Evolutionary conservation across 768 basidiomycete species (phyloP), one percentile per base, ranked within the genome.

Genomic region (Mycena chlorophos): DNA sequence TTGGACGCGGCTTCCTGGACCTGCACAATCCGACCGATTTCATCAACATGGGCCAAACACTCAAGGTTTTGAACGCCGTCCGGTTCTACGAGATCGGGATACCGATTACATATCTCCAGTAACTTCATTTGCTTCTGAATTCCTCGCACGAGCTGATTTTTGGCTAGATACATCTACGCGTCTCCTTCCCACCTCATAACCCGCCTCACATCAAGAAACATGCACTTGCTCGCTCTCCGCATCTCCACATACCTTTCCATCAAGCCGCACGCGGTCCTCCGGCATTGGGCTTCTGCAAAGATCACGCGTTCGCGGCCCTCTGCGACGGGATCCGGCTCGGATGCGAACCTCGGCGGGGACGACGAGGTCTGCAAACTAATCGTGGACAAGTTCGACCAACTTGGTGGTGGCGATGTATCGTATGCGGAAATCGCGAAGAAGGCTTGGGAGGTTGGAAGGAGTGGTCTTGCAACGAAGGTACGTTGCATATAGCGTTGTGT

Each of bases 261-360:
- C 42, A 88, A 90, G 49, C 89, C 94, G 1, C 89, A 94, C 60
- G 81, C 84, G 0, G 94, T 98, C 1, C 75, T 99, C 38, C 91
- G 87, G 60, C 96, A 98, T 66, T 99, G 97, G 97, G 97, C 97
- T 1, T 87, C 86, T 56, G 88, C 92, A 1, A 96, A 97, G 71
- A 97, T 99, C 54, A 69, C 84, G 46, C 83, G 82, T 16, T 86
- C 91, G 12, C 84, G 84, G 57, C 76, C 87, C 0, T 76, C 83
- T 0, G 71, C 81, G 0, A 77, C 80, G 23, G 82, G 78, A 17
- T 68, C 78, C 12, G 81, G 79, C 4, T 71, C 75, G 52, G 82
- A 85, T 54, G 73, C 74, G 3, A 85, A 86, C 13, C 73, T 85
- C 13, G 74, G 73, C 19, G 86, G 83, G 20, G 94, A 97, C 61